Evolutionary conservation across 2,329 filamentous ascomycete species (phyloP).

Genomic region (Diaporthe longicolla): DNA sequence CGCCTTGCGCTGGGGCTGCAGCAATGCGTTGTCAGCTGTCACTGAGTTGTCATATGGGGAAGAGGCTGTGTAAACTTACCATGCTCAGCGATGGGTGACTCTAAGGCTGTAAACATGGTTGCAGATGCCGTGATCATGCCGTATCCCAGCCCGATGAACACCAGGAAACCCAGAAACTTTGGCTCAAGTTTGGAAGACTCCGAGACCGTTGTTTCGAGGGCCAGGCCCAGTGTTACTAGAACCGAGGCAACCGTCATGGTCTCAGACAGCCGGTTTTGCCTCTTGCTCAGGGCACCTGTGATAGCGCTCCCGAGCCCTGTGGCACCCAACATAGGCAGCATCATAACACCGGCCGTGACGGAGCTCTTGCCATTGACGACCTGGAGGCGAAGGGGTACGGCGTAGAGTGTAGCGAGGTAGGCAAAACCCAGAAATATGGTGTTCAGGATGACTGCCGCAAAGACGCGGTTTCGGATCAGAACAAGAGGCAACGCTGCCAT

Average conservation of each 20-base stretch:
- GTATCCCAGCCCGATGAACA: slow-evolving; percentile 67
- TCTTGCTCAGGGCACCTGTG: slow-evolving; percentile 59
- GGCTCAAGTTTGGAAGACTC: slow-evolving; percentile 54
- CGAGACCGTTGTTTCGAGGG: slow-evolving; percentile 59
- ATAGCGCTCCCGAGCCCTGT: slow-evolving; percentile 61
- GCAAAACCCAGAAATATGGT: slow-evolving; percentile 66
- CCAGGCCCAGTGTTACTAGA: slow-evolving; percentile 63
- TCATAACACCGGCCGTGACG: slow-evolving; percentile 63
- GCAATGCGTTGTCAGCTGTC: slow-evolving; percentile 41
- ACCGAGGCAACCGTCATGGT: slow-evolving; percentile 58
- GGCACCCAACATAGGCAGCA: slow-evolving; percentile 67
- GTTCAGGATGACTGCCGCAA: slow-evolving; percentile 58
- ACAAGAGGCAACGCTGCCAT: slow-evolving; percentile 63
- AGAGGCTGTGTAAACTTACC: slow-evolving; percentile 54
- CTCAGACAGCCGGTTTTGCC: slow-evolving; percentile 59
- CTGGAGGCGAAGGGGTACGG: slow-evolving; percentile 65
- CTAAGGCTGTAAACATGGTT: slow-evolving; percentile 61
- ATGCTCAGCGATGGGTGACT: slow-evolving; percentile 60
- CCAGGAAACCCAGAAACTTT: slow-evolving; percentile 64
- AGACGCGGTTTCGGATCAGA: slow-evolving; percentile 63
- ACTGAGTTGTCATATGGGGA: not conserved
- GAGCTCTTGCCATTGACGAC: slow-evolving; percentile 63
- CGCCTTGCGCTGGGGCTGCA: slow-evolving; percentile 65
- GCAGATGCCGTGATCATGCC: slow-evolving; percentile 63
- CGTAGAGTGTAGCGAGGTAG: slow-evolving; percentile 63